Conservation (phyloP, 129 eudicot species). For the Silybum marianum region DNA sequence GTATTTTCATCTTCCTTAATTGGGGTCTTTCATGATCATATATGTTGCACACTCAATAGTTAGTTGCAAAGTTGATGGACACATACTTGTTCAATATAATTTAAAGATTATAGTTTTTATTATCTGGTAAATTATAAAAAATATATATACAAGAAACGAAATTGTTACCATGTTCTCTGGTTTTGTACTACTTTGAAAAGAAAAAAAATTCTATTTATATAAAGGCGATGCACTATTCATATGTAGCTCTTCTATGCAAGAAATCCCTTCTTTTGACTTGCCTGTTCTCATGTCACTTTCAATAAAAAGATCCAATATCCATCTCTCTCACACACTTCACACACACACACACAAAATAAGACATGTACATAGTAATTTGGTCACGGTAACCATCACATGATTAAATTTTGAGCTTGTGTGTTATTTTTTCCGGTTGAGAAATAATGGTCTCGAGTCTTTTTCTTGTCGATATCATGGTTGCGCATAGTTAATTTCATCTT, state of each 20-base stretch:
- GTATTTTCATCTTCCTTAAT: neutral
- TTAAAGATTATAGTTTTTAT: neutral
- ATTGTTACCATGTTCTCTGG: neutral
- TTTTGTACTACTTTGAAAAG: neutral
- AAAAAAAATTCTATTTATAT: neutral
- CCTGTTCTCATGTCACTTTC: constrained; percentile 35
- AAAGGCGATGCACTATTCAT: constrained; percentile 5
- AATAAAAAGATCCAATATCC: constrained; percentile 33
- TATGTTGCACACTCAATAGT: neutral
- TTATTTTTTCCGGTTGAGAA: neutral
- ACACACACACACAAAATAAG: constrained; percentile 2
- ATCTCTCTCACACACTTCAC: constrained; percentile 9
- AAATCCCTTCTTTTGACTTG: constrained; percentile 33
- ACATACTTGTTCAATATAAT: neutral
- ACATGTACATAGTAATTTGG: constrained; percentile 5
- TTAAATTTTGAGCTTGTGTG: neutral
- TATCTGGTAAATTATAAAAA: neutral
- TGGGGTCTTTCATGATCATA: neutral
- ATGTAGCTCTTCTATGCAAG: constrained; percentile 27
- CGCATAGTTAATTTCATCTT: neutral
- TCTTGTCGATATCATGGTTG: constrained; percentile 17
- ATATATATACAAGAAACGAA: neutral
- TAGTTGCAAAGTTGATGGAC: neutral
- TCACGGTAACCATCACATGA: constrained; percentile 15
- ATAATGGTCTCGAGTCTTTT: neutral